Conservation (phyloP, 192 early-diverging fungal genomes). For the Chytriomyces confervae region DNA sequence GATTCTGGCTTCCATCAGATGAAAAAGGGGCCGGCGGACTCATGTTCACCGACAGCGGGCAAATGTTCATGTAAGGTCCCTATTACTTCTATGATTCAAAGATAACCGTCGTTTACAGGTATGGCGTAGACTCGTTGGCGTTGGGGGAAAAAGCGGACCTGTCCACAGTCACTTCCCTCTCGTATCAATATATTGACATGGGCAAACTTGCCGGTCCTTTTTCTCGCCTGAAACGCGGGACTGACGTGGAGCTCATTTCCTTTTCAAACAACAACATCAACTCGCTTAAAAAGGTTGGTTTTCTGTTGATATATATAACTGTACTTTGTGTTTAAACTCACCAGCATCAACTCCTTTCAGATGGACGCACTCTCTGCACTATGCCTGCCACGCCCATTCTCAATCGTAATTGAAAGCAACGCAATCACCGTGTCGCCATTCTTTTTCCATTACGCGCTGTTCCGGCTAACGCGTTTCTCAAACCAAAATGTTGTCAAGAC, state of each 20-base stretch:
- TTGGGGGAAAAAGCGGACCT: conserved; percentile 41
- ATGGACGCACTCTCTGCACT: conserved; percentile 34
- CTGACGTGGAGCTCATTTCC: conserved; percentile 27
- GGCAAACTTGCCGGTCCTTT: conserved; percentile 22
- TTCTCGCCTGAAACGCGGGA: conserved; percentile 28
- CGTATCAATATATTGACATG: conserved; percentile 37
- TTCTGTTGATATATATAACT: not conserved
- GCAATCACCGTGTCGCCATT: conserved; percentile 27
- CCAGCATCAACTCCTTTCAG: conserved; percentile 5
- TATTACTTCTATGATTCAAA: not conserved
- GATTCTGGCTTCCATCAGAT: not conserved
- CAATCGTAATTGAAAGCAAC: conserved; percentile 39
- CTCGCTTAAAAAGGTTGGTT: conserved; percentile 29
- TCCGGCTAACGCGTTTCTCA: conserved; percentile 37
- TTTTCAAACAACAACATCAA: conserved; percentile 43
- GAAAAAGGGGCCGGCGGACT: conserved; percentile 21
- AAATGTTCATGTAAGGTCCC: conserved; percentile 7
- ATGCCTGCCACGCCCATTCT: conserved; percentile 23
- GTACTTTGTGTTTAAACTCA: not conserved
- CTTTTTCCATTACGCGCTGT: conserved; percentile 44
- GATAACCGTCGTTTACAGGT: conserved; percentile 17
- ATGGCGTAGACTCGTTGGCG: conserved; percentile 37
- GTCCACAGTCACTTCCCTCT: conserved; percentile 14
- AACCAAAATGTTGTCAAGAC: conserved; percentile 31
- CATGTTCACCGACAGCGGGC: conserved; percentile 17